Conservation (phyloP, 2,329 filamentous ascomycete species). For the Neopestalotiopsis sp. region DNA sequence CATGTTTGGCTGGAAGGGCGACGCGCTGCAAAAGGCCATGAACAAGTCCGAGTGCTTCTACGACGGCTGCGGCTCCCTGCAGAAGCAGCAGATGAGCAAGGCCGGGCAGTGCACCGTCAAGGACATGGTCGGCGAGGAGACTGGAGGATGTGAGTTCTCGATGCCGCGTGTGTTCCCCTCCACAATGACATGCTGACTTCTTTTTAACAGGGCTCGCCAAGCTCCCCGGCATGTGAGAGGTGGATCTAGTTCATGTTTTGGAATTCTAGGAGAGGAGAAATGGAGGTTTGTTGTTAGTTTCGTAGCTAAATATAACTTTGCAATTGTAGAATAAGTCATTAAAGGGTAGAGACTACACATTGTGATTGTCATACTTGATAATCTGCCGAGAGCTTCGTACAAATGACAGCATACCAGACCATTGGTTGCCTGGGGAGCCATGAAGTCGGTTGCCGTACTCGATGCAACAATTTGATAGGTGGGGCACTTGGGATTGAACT, state of each 20-base stretch:
- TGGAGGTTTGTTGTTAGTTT: too few species aligned
- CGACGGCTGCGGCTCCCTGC: constrained; percentile 35
- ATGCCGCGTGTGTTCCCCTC: not conserved
- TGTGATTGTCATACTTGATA: too few species aligned
- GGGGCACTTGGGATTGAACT: too few species aligned
- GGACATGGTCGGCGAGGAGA: constrained; percentile 30
- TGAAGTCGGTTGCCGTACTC: too few species aligned
- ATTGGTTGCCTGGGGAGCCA: too few species aligned
- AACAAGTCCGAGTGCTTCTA: constrained; percentile 38
- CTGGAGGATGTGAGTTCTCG: constrained; percentile 32
- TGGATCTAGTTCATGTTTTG: not conserved
- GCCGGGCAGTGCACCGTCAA: constrained; percentile 33
- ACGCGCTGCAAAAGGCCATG: constrained; percentile 38
- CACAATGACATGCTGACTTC: not conserved
- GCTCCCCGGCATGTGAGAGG: not conserved
- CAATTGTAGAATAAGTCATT: too few species aligned
- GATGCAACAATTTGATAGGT: too few species aligned
- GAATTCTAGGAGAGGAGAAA: not conserved
- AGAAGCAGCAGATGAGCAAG: constrained; percentile 30
- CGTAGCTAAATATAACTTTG: too few species aligned
- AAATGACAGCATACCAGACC: too few species aligned
- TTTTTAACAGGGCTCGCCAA: not conserved
- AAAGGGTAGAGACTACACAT: too few species aligned
- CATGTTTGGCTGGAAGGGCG: constrained; percentile 42
- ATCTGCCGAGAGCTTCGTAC: too few species aligned